These are phyloP conservation scores for Aspergillus neoniger DNA, from an alignment of 2,329 filamentous ascomycete species.

Conservation along the genomic window DNA sequence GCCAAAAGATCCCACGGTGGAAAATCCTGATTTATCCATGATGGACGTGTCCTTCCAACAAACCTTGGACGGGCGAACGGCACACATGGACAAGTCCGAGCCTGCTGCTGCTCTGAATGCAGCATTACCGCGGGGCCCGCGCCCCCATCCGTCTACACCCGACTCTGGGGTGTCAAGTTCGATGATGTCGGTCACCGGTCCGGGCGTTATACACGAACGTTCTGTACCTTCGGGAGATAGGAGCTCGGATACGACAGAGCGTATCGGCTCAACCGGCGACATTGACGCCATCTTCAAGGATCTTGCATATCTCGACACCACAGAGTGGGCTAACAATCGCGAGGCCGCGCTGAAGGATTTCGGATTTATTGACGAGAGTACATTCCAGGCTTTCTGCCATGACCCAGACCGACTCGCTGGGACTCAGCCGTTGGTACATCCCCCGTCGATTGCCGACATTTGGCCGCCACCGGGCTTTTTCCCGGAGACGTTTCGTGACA, in stretches of 20 bases:
- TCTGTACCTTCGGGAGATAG: constrained; percentile 15
- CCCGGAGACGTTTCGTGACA: constrained; percentile 41
- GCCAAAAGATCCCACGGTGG: constrained; percentile 35
- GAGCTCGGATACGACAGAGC: constrained; percentile 8
- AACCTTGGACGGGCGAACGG: constrained; percentile 12
- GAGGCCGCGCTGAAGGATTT: constrained; percentile 47
- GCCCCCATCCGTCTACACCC: constrained; percentile 34
- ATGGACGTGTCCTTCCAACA: constrained; percentile 26
- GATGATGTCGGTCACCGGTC: constrained; percentile 17
- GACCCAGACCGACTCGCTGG: constrained; percentile 45
- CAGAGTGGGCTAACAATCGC: constrained; percentile 46
- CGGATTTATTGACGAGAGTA: constrained; percentile 47
- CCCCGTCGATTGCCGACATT: constrained; percentile 44
- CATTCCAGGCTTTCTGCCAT: constrained; percentile 49
- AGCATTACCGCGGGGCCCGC: constrained; percentile 19
- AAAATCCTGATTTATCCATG: constrained; percentile 29
- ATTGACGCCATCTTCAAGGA: constrained; percentile 50
- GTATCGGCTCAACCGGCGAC: constrained; percentile 26
- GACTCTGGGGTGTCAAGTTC: constrained; percentile 36
- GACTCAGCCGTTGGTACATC: constrained; percentile 39
- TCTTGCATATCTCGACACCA: constrained; percentile 48
- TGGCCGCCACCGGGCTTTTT: constrained; percentile 48
- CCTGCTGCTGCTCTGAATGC: constrained; percentile 24
- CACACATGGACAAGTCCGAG: constrained; percentile 25
- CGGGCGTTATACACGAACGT: constrained; percentile 18